Base-by-base conservation (phyloP, 2,329 filamentous ascomycete species). In the Fusarium poae region DNA sequence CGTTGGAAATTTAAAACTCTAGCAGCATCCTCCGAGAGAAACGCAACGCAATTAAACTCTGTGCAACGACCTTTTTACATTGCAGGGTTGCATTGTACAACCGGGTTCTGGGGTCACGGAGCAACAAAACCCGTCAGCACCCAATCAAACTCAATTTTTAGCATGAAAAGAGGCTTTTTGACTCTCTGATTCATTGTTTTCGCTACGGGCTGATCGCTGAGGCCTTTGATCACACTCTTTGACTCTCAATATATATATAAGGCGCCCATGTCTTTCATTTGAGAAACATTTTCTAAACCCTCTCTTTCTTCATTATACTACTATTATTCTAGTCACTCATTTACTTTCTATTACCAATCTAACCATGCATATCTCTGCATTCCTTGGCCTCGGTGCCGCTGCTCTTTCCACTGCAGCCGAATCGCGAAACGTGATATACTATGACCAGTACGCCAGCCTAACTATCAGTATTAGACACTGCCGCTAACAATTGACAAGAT, bases 361-460 rank as follows among this genome's bases (percentile, higher is more conserved):
- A 9, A 65, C 4, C 6, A 65, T 65, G 62, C 60, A 25, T 21
- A 6, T 65, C 3, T 32, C 61, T 11, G 16, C 43, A 4, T 6
- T 60, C 0, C 12, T 65, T 0, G 30, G 61, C 42, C 27, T 65
- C 0, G 30, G 60, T 1, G 53, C 53, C 42, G 48, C 15, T 18
- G 39, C 62, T 8, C 35, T 53, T 30, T 16, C 42, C 12, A 32
- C 15, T 23, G 61, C 74, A 23, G 67, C 73, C 4, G 42, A 67
- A n/a, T 72, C 76, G 1, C 67, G 74, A 37, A 78, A 75, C 55
- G 60, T 77, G 64, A 82, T 84, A 76, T 85, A 85, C 66, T 81
- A 81, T 69, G 83, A 85, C 66, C 64, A 84, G 81, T 85, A 71
- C 69, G 81, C n/a, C 6, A 8, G 72, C 6, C 29, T 0, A 1